Conservation (phyloP, 2,329 filamentous ascomycete genomes). For the Aspergillus aculeatinus region DNA sequence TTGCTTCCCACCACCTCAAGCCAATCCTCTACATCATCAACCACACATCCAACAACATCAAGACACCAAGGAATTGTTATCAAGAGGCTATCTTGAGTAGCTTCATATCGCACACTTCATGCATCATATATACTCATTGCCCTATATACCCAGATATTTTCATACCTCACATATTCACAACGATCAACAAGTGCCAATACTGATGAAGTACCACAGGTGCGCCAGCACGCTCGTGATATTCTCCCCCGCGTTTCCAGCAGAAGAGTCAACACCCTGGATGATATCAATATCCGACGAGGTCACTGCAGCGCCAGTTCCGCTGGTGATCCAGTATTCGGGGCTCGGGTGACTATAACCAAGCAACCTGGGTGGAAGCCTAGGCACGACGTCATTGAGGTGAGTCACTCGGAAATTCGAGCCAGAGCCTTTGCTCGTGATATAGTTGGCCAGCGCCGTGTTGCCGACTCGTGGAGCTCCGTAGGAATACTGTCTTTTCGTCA, state of each 20-base stretch:
- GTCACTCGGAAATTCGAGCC: slow-evolving; percentile 38
- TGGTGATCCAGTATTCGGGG: slow-evolving; percentile 45
- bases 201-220: slow-evolving; percentile 37
- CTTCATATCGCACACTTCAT: too few species aligned
- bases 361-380: slow-evolving; percentile 36
- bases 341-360: slow-evolving; percentile 38
- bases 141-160: too few species aligned
- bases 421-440: slow-evolving; percentile 37
- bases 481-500: slow-evolving; percentile 34
- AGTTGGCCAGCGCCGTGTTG: slow-evolving; percentile 38
- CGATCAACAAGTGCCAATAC: slow-evolving; percentile 26
- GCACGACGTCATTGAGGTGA: slow-evolving; percentile 40
- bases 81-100: too few species aligned
- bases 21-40: too few species aligned
- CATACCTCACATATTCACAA: not conserved
- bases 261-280: slow-evolving; percentile 33
- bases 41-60: too few species aligned
- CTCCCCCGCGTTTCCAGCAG: slow-evolving; percentile 36
- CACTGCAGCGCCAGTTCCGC: slow-evolving; percentile 27
- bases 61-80: too few species aligned
- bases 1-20: too few species aligned
- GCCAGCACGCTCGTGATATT: slow-evolving; percentile 23
- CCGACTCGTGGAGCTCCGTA: slow-evolving; percentile 47
- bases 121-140: too few species aligned
- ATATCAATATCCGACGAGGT: slow-evolving; percentile 33